Conservation (phyloP, 306 rosid species). For the Acacia acuminata region DNA sequence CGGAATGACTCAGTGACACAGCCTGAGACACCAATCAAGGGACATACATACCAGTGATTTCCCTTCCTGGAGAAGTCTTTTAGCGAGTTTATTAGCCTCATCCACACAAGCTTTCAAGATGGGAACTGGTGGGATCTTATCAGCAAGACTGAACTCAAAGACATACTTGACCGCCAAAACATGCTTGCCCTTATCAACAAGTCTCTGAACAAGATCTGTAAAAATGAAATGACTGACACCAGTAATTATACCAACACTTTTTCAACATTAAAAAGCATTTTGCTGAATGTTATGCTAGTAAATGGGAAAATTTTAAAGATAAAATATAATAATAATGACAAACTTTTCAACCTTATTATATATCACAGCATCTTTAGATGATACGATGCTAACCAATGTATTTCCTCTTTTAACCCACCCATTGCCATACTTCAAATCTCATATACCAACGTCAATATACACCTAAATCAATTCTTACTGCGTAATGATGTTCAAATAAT, state of each 20-base stretch:
- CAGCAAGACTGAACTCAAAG: conserved; percentile 66
- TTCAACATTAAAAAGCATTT: neutral
- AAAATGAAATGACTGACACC: conserved; percentile 27
- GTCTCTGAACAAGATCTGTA: conserved; percentile 75
- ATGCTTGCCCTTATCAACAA: conserved; percentile 58
- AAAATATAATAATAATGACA: neutral
- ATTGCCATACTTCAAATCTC: neutral
- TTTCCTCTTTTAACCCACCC: neutral
- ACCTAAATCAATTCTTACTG: neutral
- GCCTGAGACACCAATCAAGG: conserved; percentile 10
- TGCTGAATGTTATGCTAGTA: neutral
- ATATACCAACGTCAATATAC: neutral
- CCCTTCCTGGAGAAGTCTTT: conserved; percentile 60
- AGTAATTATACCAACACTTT: neutral
- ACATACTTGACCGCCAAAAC: conserved; percentile 66
- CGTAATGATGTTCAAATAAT: neutral
- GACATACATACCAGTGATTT: conserved; percentile 52
- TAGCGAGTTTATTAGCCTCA: conserved; percentile 59
- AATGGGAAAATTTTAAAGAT: neutral
- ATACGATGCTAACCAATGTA: neutral
- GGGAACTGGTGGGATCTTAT: conserved; percentile 72
- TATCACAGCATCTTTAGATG: neutral
- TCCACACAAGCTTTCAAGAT: conserved; percentile 61
- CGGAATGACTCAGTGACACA: neutral
- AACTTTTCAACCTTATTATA: neutral